These are phyloP conservation scores for Tephrocybe sp. DNA, from an alignment of 768 basidiomycete genomes.

Conservation along the genomic window DNA sequence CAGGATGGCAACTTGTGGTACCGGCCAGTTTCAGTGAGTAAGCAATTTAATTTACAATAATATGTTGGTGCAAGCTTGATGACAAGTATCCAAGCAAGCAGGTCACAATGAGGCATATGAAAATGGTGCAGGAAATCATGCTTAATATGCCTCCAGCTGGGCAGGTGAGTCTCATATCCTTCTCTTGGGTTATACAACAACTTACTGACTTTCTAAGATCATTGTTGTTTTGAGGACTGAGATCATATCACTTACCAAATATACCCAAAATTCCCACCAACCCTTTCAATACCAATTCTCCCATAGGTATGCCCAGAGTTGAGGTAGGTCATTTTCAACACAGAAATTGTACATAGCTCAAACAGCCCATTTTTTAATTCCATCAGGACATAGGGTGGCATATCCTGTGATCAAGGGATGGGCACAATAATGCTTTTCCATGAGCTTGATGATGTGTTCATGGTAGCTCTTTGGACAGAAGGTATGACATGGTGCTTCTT, in stretches of 20 bases:
- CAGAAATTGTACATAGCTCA: background rate
- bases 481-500: background rate
- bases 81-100: conserved; percentile 31
- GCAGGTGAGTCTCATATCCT: background rate
- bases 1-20: background rate
- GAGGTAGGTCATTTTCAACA: background rate
- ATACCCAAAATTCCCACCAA: background rate
- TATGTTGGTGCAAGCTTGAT: conserved; percentile 22
- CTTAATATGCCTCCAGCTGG: conserved; percentile 34
- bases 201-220: conserved; percentile 6
- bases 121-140: conserved; percentile 33
- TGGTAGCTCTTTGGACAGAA: background rate
- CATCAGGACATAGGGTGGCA: background rate
- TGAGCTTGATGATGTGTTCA: background rate
- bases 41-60: background rate
- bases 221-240: background rate
- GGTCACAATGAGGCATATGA: conserved; percentile 28
- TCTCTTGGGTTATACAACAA: background rate
- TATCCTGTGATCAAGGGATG: background rate
- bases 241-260: background rate
- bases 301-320: background rate
- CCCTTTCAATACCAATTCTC: conserved; percentile 1
- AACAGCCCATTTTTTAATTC: background rate
- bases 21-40: background rate
- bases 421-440: background rate